These are phyloP conservation scores for Sporobolomyces pararoseus DNA, from an alignment of 768 basidiomycete genomes.

Conservation along the genomic window DNA sequence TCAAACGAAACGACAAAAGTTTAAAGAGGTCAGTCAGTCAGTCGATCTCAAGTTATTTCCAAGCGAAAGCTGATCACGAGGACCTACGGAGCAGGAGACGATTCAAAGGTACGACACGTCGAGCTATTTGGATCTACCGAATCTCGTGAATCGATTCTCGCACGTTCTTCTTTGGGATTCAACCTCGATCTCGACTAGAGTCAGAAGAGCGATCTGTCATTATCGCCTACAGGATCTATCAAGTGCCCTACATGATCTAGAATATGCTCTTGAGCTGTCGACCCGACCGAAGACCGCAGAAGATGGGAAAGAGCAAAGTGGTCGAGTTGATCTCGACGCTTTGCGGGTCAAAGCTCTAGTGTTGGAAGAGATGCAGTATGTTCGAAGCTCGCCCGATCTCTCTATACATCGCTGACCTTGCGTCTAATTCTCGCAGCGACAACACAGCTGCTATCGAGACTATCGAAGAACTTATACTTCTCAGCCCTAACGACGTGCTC, in stretches of 20 bases:
- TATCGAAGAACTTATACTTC: conserved; percentile 8
- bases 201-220: conserved; percentile 18
- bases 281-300: background rate
- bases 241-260: conserved; percentile 21
- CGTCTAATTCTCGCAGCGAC: background rate
- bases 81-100: conserved; percentile 5
- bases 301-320: background rate
- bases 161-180: conserved; percentile 37
- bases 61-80: background rate
- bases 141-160: conserved; percentile 25
- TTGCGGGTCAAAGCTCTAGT: conserved; percentile 34
- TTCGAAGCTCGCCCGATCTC: background rate
- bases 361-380: conserved; percentile 29
- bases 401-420: too few species aligned
- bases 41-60: background rate
- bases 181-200: conserved; percentile 19
- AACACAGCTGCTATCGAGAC: background rate
- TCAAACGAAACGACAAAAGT: conserved; percentile 6
- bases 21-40: background rate
- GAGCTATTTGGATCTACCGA: conserved; percentile 4
- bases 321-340: conserved; percentile 25
- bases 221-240: conserved; percentile 30
- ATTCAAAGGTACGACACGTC: conserved; percentile 13
- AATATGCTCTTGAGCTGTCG: conserved; percentile 15
- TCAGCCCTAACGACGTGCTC: conserved; percentile 30